Evolutionary conservation across 2,329 filamentous ascomycete species (phyloP).

Genomic region (Aspergillus intermedius): DNA sequence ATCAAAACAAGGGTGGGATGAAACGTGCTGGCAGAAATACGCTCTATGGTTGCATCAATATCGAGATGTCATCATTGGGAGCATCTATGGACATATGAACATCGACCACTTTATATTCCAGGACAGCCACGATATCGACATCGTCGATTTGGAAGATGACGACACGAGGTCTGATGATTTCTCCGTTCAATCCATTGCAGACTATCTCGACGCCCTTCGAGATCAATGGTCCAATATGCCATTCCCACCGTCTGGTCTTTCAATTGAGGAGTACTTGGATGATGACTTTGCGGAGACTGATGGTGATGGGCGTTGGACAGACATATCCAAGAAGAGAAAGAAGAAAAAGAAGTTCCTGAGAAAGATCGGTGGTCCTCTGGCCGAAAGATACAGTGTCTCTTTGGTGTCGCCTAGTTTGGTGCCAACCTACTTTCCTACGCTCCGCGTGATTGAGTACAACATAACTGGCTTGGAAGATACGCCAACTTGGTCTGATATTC

Average conservation of each 20-base stretch:
- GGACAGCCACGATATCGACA: constrained; percentile 69
- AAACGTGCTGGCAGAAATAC: constrained; percentile 98
- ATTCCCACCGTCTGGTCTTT: constrained; percentile 35
- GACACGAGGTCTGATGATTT: constrained; percentile 42
- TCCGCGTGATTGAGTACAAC: constrained; percentile 94
- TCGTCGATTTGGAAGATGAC: constrained; percentile 37
- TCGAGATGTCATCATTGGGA: constrained; percentile 76
- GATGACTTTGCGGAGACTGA: constrained; percentile 8
- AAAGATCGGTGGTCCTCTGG: constrained; percentile 71
- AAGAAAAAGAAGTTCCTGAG: constrained; percentile 51
- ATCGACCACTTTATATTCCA: constrained; percentile 95
- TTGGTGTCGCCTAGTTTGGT: constrained; percentile 81
- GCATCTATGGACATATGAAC: constrained; percentile 93
- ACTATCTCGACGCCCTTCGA: constrained; percentile 74
- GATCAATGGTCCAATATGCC: constrained; percentile 72
- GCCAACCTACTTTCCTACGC: constrained; percentile 83
- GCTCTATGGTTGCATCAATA: constrained; percentile 85
- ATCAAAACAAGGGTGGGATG: constrained; percentile 85
- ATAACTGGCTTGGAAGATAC: constrained; percentile 64
- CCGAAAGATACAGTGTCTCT: constrained; percentile 76
- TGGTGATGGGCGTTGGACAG: constrained; percentile 16
- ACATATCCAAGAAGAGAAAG: constrained; percentile 39
- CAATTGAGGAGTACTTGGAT: constrained; percentile 5
- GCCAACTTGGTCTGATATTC: constrained; percentile 26
- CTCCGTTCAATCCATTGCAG: constrained; percentile 58